Evolutionary conservation across 768 basidiomycete genomes (phyloP).

Genomic region (Suillus hirtellus): DNA sequence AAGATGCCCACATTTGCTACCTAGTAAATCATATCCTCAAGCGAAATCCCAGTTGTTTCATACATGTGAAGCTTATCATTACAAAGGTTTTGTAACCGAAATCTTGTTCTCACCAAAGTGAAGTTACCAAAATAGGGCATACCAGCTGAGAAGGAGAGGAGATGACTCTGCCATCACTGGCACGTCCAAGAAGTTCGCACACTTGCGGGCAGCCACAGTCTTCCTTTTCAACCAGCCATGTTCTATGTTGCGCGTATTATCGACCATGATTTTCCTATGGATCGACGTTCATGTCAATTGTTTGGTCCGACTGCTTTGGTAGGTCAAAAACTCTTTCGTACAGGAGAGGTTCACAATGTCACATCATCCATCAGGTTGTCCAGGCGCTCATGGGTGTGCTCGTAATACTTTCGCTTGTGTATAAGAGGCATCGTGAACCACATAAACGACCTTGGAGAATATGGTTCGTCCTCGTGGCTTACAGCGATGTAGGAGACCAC

Average conservation of each 20-base stretch:
- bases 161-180: not conserved
- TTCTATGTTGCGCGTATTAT: conserved; percentile 15
- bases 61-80: not conserved
- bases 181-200: conserved; percentile 4
- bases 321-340: conserved; percentile 19
- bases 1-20: not conserved
- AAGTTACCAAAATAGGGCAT: not conserved
- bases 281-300: conserved; percentile 44
- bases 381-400: conserved; percentile 89
- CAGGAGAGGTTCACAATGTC: not conserved
- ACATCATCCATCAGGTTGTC: conserved; percentile 52
- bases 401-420: conserved; percentile 83
- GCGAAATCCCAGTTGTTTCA: not conserved
- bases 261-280: conserved; percentile 35
- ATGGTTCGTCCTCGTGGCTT: conserved; percentile 54
- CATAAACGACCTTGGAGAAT: conserved; percentile 90
- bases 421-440: conserved; percentile 85
- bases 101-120: not conserved
- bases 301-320: conserved; percentile 50
- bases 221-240: conserved; percentile 13
- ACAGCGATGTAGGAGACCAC: conserved; percentile 11
- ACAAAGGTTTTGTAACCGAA: not conserved
- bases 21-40: not conserved
- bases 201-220: not conserved
- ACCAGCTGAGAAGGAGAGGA: not conserved